Conservation (phyloP, 2,329 filamentous ascomycete genomes). For the Monosporascus sp. region DNA sequence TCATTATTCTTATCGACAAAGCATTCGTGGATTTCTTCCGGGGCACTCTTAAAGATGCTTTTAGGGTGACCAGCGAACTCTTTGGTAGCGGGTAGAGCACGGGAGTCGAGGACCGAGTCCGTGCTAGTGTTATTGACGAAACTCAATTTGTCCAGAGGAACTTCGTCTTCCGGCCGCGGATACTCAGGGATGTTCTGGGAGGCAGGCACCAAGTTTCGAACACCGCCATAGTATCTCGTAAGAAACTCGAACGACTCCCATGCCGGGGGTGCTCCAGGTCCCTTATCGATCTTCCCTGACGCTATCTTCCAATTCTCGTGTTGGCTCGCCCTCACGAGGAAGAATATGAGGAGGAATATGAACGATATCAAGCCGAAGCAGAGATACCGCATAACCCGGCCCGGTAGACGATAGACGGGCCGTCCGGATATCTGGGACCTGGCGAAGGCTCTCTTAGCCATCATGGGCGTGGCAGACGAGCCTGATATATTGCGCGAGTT, state of each 20-base stretch:
- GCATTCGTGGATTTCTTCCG: constrained; percentile 64
- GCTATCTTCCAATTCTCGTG: constrained; percentile 60
- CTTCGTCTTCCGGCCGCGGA: constrained; percentile 59
- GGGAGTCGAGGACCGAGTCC: constrained; percentile 21
- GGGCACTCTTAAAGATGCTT: constrained; percentile 28
- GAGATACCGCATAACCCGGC: constrained; percentile 71
- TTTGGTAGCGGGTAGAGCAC: constrained; percentile 41
- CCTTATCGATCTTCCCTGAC: constrained; percentile 39
- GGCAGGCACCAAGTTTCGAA: constrained; percentile 63
- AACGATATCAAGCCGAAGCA: constrained; percentile 65
- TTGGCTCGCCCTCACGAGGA: constrained; percentile 68
- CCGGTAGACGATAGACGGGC: constrained; percentile 57
- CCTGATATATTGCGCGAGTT: constrained; percentile 51
- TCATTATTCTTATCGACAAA: constrained; percentile 67
- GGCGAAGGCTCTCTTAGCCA: constrained; percentile 33
- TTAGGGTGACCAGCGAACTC: constrained; percentile 43
- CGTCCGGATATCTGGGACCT: constrained; percentile 27
- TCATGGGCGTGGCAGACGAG: constrained; percentile 38
- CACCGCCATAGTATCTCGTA: constrained; percentile 83
- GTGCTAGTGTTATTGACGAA: constrained; percentile 29
- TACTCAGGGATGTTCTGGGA: constrained; percentile 74
- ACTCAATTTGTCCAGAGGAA: constrained; percentile 36
- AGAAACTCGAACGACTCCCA: constrained; percentile 88
- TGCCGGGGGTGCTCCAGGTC: constrained; percentile 56
- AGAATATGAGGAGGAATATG: constrained; percentile 71